Conservation (phyloP, 768 basidiomycete species). For the Lactarius hengduanensis region DNA sequence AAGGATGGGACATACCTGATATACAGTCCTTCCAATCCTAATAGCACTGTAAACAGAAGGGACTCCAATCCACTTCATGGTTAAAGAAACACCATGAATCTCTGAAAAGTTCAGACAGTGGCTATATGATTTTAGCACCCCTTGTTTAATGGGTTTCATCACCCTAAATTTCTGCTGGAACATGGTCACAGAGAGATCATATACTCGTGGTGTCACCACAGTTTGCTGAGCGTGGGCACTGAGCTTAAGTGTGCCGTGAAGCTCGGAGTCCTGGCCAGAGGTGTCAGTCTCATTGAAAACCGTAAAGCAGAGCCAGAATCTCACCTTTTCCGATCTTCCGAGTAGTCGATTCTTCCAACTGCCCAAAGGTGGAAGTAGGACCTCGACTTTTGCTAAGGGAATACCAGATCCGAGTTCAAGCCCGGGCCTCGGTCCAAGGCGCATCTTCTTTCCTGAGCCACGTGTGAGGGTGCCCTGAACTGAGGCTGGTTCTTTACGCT, state of each 20-base stretch:
- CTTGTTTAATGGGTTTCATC: not conserved
- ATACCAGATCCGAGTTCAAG: not conserved
- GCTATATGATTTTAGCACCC: not conserved
- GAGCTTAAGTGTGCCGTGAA: too few species aligned
- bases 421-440: not conserved
- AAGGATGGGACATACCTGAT: slow-evolving; percentile 41
- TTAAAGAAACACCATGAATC: slow-evolving; percentile 36
- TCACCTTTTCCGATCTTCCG: not conserved
- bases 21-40: slow-evolving; percentile 54
- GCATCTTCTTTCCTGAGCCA: slow-evolving; percentile 37
- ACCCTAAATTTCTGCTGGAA: slow-evolving; percentile 15
- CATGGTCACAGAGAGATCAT: slow-evolving; percentile 2
- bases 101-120: not conserved
- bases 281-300: slow-evolving; percentile 36
- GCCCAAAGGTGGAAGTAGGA: slow-evolving; percentile 19
- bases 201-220: slow-evolving; percentile 19
- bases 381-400: slow-evolving; percentile 15
- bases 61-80: slow-evolving; percentile 19
- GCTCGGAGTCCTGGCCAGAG: slow-evolving; percentile 19
- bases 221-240: not conserved
- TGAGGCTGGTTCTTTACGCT: slow-evolving; percentile 27
- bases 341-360: slow-evolving; percentile 21
- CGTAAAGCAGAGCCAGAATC: slow-evolving; percentile 4
- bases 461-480: not conserved
- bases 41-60: slow-evolving; percentile 35